These are phyloP conservation scores for Verticillium albo-atrum DNA, from an alignment of 2,329 filamentous ascomycete species.

Conservation along the genomic window DNA sequence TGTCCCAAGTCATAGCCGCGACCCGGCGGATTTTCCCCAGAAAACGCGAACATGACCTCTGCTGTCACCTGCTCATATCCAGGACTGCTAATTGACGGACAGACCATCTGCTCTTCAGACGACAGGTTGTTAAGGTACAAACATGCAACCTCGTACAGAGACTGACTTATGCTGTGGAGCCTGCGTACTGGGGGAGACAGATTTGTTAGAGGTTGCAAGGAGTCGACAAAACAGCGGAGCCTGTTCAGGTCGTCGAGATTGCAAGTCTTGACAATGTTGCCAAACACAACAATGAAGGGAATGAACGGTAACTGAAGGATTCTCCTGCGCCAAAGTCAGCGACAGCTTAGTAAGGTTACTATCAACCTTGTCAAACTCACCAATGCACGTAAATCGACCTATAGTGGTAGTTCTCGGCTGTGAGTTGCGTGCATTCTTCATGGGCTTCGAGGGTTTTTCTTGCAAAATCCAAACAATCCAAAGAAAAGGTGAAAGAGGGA, in stretches of 20 bases:
- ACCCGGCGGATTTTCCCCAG: too few relatives aligned
- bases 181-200: not conserved
- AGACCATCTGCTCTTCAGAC: too few relatives aligned
- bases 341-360: too few relatives aligned
- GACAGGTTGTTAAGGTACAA: too few relatives aligned
- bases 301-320: conserved; percentile 1
- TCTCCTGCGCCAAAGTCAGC: not conserved
- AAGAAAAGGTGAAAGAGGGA: not conserved
- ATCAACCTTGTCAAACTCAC: not conserved
- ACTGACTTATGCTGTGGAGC: too few relatives aligned
- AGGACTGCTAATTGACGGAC: too few relatives aligned
- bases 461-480: not conserved
- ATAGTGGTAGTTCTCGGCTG: not conserved
- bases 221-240: not conserved
- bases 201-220: not conserved
- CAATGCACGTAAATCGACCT: conserved; percentile 4
- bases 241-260: not conserved
- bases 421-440: not conserved
- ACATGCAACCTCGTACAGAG: too few relatives aligned
- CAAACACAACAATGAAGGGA: not conserved
- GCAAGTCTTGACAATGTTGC: not conserved
- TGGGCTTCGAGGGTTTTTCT: not conserved
- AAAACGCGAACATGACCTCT: too few relatives aligned
- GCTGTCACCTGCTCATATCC: too few relatives aligned
- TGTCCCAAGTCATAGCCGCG: not conserved